Evolutionary conservation across 2,329 filamentous ascomycete species (phyloP).

Genomic region (Lasiodiplodia citricola): DNA sequence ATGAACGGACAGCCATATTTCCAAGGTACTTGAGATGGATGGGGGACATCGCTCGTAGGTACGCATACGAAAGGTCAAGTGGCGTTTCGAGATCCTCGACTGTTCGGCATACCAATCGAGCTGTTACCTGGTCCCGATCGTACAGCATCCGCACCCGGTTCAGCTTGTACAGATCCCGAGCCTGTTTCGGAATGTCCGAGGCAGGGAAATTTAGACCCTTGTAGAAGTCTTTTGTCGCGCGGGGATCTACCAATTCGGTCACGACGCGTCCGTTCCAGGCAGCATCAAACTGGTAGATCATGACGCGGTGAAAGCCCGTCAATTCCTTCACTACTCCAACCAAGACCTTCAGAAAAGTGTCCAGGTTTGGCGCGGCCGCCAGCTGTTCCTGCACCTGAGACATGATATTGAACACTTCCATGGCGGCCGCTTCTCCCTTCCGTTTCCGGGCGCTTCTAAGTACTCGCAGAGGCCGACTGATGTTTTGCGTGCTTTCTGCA

Average conservation of each 20-base stretch:
- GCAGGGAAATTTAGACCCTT: constrained; percentile 89
- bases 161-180: constrained; percentile 84
- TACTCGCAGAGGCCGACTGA: constrained; percentile 78
- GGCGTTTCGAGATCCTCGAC: constrained; percentile 74
- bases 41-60: constrained; percentile 87
- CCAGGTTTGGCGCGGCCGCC: constrained; percentile 71
- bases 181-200: constrained; percentile 84
- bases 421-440: constrained; percentile 78
- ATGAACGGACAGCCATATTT: constrained; percentile 91
- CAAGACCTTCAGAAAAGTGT: constrained; percentile 77
- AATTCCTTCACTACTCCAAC: constrained; percentile 88
- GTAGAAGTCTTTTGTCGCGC: constrained; percentile 80
- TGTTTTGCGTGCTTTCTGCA: constrained; percentile 74
- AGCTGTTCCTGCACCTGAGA: constrained; percentile 90
- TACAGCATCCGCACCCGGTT: constrained; percentile 90
- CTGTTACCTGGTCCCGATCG: constrained; percentile 79
- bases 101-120: constrained; percentile 80
- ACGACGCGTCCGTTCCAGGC: constrained; percentile 85
- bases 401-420: constrained; percentile 92
- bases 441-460: constrained; percentile 75
- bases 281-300: constrained; percentile 90
- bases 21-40: constrained; percentile 86
- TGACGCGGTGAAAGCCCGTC: constrained; percentile 88
- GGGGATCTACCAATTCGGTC: constrained; percentile 82
- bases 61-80: constrained; percentile 82